These are phyloP conservation scores for Penicillium sp. DNA, from an alignment of 2,329 filamentous ascomycete species.

Conservation along the genomic window DNA sequence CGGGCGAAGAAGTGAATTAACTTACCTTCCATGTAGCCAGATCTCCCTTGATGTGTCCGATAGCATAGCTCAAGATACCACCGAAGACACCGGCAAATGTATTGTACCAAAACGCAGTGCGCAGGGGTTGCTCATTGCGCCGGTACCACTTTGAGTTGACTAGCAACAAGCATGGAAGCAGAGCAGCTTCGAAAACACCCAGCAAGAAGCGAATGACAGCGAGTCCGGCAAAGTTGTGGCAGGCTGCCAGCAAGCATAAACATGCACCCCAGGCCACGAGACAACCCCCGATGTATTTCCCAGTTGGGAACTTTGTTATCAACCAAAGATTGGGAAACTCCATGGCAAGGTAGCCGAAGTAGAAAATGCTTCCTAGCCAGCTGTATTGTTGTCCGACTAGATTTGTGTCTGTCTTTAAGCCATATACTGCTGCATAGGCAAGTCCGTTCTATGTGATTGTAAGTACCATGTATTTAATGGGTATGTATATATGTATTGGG, in stretches of 20 bases:
- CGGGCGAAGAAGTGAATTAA: not conserved
- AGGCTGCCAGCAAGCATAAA: not conserved
- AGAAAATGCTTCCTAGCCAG: no score
- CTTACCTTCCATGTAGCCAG: not conserved
- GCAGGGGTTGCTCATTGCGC: not conserved
- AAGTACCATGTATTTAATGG: no score
- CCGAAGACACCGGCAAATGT: not conserved
- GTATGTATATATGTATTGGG: no score
- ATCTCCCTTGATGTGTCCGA: not conserved
- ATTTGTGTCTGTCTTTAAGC: no score
- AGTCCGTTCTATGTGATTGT: no score
- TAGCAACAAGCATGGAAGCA: not conserved
- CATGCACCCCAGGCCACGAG: no score
- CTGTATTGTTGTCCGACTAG: no score
- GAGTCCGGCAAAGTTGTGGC: not conserved
- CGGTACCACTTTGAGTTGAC: not conserved
- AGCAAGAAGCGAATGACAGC: not conserved
- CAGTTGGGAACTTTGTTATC: no score
- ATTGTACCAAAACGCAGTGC: not conserved
- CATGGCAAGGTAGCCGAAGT: no score
- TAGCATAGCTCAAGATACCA: not conserved
- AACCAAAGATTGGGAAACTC: no score
- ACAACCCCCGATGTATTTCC: no score
- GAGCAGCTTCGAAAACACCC: not conserved
- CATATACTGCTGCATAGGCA: no score